A percentile compares a stretch with the other conserved stretches of the same genome.
Evolutionary conservation across 768 basidiomycete species (phyloP).

Genomic region (Lentinula aciculospora): DNA sequence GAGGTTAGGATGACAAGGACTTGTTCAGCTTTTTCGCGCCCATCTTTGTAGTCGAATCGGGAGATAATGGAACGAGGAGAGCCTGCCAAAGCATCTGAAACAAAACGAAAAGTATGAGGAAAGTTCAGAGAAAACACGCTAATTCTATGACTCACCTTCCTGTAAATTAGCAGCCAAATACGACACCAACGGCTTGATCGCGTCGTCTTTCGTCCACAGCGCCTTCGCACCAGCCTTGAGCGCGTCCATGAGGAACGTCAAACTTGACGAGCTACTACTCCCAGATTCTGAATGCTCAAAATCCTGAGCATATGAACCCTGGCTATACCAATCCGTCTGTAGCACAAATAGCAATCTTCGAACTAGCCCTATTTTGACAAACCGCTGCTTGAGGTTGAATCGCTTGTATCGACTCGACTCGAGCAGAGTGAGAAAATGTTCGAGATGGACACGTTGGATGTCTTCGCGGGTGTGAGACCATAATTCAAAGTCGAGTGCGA

Average conservation of each 20-base stretch:
- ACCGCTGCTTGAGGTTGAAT: slow-evolving; percentile 73
- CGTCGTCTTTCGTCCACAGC: slow-evolving; percentile 65
- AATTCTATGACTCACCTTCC: slow-evolving; percentile 48
- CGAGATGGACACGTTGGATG: slow-evolving; percentile 74
- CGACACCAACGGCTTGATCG: slow-evolving; percentile 81
- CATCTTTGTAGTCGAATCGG: slow-evolving; percentile 41
- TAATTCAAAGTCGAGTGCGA: slow-evolving; percentile 87
- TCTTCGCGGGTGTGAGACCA: slow-evolving; percentile 73
- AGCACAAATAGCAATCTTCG: slow-evolving; percentile 77
- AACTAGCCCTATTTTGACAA: slow-evolving; percentile 66
- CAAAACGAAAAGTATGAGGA: not conserved
- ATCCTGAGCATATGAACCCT: too few relatives aligned
- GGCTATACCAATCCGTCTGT: slow-evolving; percentile 65
- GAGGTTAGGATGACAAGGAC: slow-evolving; percentile 63
- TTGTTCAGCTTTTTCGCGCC: slow-evolving; percentile 58
- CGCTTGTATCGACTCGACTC: slow-evolving; percentile 63
- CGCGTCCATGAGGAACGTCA: slow-evolving; percentile 49
- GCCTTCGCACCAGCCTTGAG: slow-evolving; percentile 57
- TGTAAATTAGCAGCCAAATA: slow-evolving; percentile 81
- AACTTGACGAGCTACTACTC: too few relatives aligned
- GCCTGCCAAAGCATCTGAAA: slow-evolving; percentile 14
- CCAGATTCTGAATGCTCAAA: slow-evolving; percentile 21
- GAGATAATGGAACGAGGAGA: slow-evolving; percentile 58
- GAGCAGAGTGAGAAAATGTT: slow-evolving; percentile 76
- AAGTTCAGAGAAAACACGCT: too few relatives aligned